Percentiles rank a stretch among this genome's conserved stretches.
phyloP scores from a whole-genome alignment of 2,329 filamentous ascomycete genomes.

The Colletotrichum melonis region DNA sequence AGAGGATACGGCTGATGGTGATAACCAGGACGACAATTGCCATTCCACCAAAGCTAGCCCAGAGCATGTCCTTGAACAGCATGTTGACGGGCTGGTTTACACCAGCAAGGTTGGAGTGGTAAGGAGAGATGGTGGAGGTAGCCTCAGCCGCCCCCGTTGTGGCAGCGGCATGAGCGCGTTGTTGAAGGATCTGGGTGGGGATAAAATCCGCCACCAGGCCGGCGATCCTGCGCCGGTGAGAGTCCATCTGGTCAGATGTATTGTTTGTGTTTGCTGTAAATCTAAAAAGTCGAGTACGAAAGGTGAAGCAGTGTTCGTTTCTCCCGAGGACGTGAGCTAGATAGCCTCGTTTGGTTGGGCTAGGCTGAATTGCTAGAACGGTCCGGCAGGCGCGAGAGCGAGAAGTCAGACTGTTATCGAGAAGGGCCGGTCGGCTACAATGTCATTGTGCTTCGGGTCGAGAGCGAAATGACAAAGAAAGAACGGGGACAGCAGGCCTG shows the following conservation, averaged over 20 bases:
- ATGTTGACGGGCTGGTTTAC: constrained; percentile 70
- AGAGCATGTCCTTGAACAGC: constrained; percentile 66
- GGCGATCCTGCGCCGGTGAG: constrained; percentile 43
- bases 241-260: constrained; percentile 43
- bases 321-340: constrained; percentile 1
- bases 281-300: constrained; percentile 18
- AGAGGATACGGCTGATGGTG: constrained; percentile 64
- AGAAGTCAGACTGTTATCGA: constrained; percentile 23
- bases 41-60: constrained; percentile 70
- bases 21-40: constrained; percentile 64
- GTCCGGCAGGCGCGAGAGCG: constrained; percentile 17
- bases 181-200: constrained; percentile 46
- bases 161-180: constrained; percentile 38
- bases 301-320: constrained; percentile 4
- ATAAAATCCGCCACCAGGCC: constrained; percentile 42
- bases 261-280: constrained; percentile 6
- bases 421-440: constrained; percentile 24
- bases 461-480: constrained; percentile 17
- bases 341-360: neutral
- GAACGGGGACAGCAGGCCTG: constrained; percentile 23
- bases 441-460: constrained; percentile 25
- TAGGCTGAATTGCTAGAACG: constrained; percentile 14
- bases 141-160: constrained; percentile 40
- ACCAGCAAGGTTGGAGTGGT: constrained; percentile 66
- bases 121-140: constrained; percentile 65